phyloP scores from a whole-genome alignment of 768 basidiomycete genomes.

The Tulasnella sp. region DNA sequence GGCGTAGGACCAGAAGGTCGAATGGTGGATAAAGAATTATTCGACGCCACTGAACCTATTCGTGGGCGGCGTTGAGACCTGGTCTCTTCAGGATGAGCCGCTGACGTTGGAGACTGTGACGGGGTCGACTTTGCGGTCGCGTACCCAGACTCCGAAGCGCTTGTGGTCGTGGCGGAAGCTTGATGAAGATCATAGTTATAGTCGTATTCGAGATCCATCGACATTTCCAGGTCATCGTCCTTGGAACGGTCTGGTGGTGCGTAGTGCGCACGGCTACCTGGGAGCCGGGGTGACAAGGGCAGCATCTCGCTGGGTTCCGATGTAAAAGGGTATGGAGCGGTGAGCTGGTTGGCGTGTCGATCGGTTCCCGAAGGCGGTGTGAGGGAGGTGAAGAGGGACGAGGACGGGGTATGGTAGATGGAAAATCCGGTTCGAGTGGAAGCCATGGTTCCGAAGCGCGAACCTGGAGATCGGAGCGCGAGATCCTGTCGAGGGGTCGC shows the following conservation, averaged over 20 bases:
- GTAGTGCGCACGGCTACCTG: neutral
- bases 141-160: slow-evolving; percentile 2
- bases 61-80: neutral
- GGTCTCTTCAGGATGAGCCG: neutral
- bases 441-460: slow-evolving; percentile 46
- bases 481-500: slow-evolving; percentile 22
- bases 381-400: slow-evolving; percentile 52
- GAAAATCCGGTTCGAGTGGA: slow-evolving; percentile 52
- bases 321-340: neutral
- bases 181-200: neutral
- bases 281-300: neutral
- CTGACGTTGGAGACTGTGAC: neutral
- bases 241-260: neutral
- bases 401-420: slow-evolving; percentile 70
- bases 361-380: slow-evolving; percentile 38
- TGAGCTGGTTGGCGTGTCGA: neutral
- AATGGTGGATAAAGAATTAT: neutral
- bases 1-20: slow-evolving; percentile 20
- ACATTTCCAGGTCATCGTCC: slow-evolving; percentile 11
- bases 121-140: slow-evolving; percentile 17
- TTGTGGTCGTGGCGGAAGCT: neutral
- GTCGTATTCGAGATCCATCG: slow-evolving; percentile 9
- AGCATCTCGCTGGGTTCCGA: neutral
- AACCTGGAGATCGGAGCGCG: slow-evolving; percentile 41
- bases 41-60: neutral